A percentile compares a stretch with the other conserved stretches of the same genome.
These are phyloP conservation scores for Rhodotorula sp. DNA, from an alignment of 1,284 basidiomycete species.

Conservation along the genomic window DNA sequence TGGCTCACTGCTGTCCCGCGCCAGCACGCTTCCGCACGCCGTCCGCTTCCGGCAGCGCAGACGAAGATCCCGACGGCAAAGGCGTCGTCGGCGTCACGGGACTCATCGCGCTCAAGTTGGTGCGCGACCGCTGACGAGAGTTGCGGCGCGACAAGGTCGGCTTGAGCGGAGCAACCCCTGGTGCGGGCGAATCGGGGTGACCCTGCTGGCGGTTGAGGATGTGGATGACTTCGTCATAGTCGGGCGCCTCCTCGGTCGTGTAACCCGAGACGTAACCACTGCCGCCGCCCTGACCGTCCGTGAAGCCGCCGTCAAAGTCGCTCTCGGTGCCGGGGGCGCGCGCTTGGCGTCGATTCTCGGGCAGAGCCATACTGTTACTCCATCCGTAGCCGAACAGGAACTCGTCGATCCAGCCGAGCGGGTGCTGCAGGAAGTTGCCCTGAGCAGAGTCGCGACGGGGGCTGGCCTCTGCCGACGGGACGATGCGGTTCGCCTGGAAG, in stretches of 20 bases:
- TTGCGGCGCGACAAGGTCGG: slow-evolving; percentile 18
- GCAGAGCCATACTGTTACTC: slow-evolving; percentile 54
- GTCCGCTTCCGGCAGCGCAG: neutral
- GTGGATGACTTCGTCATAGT: slow-evolving; percentile 52
- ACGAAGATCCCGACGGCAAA: neutral
- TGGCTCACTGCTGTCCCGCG: neutral
- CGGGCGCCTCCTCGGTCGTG: slow-evolving; percentile 52
- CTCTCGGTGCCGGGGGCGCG: slow-evolving; percentile 32
- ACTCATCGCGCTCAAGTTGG: slow-evolving; percentile 27
- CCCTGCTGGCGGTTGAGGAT: slow-evolving; percentile 38
- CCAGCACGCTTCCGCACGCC: slow-evolving; percentile 5
- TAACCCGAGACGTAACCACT: slow-evolving; percentile 51
- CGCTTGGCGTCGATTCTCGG: slow-evolving; percentile 22
- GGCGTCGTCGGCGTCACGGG: slow-evolving; percentile 5
- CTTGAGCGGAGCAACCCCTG: neutral
- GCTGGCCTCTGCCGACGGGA: slow-evolving; percentile 62
- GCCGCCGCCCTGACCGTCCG: slow-evolving; percentile 47
- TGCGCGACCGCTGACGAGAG: slow-evolving; percentile 23
- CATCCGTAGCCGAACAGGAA: slow-evolving; percentile 74
- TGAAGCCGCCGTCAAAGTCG: slow-evolving; percentile 44
- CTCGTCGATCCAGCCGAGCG: slow-evolving; percentile 86
- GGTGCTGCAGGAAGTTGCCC: slow-evolving; percentile 56
- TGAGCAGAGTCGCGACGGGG: slow-evolving; percentile 15
- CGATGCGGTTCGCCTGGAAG: slow-evolving; percentile 78
- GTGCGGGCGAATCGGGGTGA: slow-evolving; percentile 13